Evolutionary conservation across 1,284 basidiomycete species (phyloP), one percentile per base, ranked within the genome.

Genomic region (Retiboletus flavoniger): DNA sequence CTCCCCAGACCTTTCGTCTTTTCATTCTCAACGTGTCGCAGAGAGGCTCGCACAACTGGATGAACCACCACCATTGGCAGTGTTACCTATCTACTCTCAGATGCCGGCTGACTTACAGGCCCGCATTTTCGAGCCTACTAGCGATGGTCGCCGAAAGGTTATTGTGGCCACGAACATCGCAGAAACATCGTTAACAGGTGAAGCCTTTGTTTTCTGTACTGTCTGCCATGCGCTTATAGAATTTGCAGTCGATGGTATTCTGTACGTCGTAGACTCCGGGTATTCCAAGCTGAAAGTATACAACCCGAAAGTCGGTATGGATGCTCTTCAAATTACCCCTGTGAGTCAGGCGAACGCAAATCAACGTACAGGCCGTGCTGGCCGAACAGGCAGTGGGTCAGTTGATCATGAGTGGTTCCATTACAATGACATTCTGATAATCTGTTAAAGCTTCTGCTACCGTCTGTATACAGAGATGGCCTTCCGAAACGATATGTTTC

Each of bases 61-160:
- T 64, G 93, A 98, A 16, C 91, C 95, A 7, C 78, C 91, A 0
- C 85, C 89, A 1, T 74, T 99, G 28, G 85, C 94, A 1, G 86
- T 99, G 2, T 75, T 99, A 16, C 97, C 97, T 2, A 99, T 99
- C 65, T 99, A 99, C 74, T 99, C 97, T 3, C 96, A 98, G 70
- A 98, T 99, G 96, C 97, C 97, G 2, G 95, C 97, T 2, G 97
- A 99, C 74, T 75, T 99, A 32, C 97, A 99, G 70, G 95, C 97
- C 13, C 96, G 95, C 72, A 99, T 99, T 63, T 99, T 99, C 66
- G 89, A 95, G 59, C 86, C 95, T 2, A 95, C 96, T 0, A 78
- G 84, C n/a, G 93, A 98, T 70, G 97, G 96, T 7, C 82, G 95
- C 46, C 80, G 97, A 40, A 99, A 99, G 74, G 94, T 96, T 52